A percentile compares a stretch with the other conserved stretches of the same genome.
Conservation (phyloP, 305 asterid species). For the Solanum hybrid region DNA sequence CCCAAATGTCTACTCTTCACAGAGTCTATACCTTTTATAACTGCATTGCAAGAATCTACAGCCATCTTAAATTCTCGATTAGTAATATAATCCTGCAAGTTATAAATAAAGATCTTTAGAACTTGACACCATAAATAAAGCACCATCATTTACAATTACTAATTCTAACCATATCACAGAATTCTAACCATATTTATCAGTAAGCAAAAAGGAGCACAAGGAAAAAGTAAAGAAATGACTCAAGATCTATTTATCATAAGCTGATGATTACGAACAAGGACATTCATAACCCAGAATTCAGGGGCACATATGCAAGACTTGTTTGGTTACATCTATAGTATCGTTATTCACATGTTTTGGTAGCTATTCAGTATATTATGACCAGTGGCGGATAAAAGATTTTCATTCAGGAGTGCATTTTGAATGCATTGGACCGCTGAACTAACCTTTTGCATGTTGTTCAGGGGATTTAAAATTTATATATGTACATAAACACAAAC, state of each 20-base stretch:
- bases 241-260: background rate
- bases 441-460: background rate
- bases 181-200: background rate
- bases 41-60: background rate
- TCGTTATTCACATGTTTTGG: background rate
- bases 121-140: background rate
- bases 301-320: background rate
- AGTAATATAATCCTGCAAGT: background rate
- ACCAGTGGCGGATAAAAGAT: background rate
- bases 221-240: background rate
- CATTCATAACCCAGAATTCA: background rate
- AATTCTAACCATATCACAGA: background rate
- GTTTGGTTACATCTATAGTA: background rate
- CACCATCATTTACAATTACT: background rate
- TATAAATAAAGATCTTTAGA: background rate
- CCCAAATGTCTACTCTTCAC: background rate
- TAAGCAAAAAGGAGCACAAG: background rate
- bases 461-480: background rate
- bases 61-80: background rate
- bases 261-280: background rate
- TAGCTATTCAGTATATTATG: background rate
- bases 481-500: background rate
- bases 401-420: background rate
- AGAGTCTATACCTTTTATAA: background rate
- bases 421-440: background rate